Evolutionary conservation across 345 rosid species (phyloP).

Genomic region (Euphorbia tirucalli): DNA sequence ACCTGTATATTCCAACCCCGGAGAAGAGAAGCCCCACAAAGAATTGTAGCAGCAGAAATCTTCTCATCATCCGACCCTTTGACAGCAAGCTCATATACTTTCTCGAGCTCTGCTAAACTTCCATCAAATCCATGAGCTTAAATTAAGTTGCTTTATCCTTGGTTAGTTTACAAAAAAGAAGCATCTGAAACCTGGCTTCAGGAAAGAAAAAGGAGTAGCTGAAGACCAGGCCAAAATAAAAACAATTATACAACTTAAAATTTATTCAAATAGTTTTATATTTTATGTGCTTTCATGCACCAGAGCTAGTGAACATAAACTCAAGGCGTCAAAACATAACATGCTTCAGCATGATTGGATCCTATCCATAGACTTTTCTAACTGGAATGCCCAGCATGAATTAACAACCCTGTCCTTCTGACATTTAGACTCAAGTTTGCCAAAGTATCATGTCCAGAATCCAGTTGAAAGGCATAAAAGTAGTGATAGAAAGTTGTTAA

Average conservation of each 20-base stretch:
- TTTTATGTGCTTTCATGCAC: conserved; percentile 10
- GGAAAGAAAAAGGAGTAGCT: conserved; percentile 59
- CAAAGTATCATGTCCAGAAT: conserved; percentile 3
- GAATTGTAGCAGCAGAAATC: conserved; percentile 85
- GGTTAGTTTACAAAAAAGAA: conserved; percentile 63
- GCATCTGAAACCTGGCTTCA: conserved; percentile 69
- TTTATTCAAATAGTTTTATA: conserved; percentile 6
- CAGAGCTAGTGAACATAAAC: conserved; percentile 10
- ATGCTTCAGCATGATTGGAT: not conserved
- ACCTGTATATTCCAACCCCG: conserved; percentile 99
- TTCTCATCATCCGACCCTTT: conserved; percentile 86
- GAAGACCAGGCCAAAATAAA: conserved; percentile 49
- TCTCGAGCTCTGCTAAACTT: conserved; percentile 97
- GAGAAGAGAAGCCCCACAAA: conserved; percentile 88
- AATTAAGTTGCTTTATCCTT: conserved; percentile 75
- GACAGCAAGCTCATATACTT: conserved; percentile 81
- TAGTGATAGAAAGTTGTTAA: conserved; percentile 1
- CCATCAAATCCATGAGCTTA: conserved; percentile 84
- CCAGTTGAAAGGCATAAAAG: conserved; percentile 1
- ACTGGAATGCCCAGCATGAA: conserved; percentile 4
- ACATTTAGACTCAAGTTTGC: not conserved
- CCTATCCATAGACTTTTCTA: not conserved
- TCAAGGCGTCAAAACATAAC: conserved; percentile 2
- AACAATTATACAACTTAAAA: conserved; percentile 17
- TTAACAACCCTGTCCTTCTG: conserved; percentile 14